phyloP scores from a whole-genome alignment of 2,329 filamentous ascomycete genomes.

The Penicillium polonicum region DNA sequence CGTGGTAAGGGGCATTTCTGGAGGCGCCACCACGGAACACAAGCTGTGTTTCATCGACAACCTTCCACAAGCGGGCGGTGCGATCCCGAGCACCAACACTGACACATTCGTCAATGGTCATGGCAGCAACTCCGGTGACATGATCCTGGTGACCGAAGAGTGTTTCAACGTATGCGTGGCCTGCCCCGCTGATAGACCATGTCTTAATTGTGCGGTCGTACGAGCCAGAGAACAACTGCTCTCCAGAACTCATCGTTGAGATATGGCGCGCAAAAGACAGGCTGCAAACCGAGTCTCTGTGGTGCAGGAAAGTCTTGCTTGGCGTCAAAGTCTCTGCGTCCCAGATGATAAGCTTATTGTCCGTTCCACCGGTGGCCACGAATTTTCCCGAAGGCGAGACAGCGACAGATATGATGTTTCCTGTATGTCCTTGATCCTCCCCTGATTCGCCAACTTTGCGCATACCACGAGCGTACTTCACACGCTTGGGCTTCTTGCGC shows the following conservation, averaged over 20 bases:
- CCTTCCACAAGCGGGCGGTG: constrained; percentile 92
- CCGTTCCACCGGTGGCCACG: constrained; percentile 83
- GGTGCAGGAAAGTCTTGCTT: constrained; percentile 82
- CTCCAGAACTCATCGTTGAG: constrained; percentile 53
- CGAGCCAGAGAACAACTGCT: constrained; percentile 88
- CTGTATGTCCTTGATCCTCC: constrained; percentile 70
- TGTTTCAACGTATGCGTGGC: constrained; percentile 91
- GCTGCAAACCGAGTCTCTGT: constrained; percentile 82
- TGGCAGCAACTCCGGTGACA: constrained; percentile 77
- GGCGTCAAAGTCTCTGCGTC: constrained; percentile 76
- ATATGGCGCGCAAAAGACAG: constrained; percentile 82
- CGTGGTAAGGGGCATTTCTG: constrained; percentile 54
- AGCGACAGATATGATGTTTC: constrained; percentile 76
- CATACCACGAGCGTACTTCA: constrained; percentile 51
- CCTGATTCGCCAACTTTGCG: constrained; percentile 40
- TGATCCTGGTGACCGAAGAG: constrained; percentile 94
- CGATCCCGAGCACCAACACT: constrained; percentile 88
- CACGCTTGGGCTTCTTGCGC: constrained; percentile 46
- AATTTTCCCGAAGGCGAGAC: constrained; percentile 87
- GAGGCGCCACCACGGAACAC: constrained; percentile 80
- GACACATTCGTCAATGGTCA: constrained; percentile 83
- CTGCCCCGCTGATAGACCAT: constrained; percentile 75
- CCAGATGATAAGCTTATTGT: constrained; percentile 84
- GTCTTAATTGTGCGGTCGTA: constrained; percentile 93
- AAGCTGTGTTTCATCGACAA: constrained; percentile 90